phyloP scores from a whole-genome alignment of 2,329 filamentous ascomycete genomes.

The Dothiorella sarmentorum region DNA sequence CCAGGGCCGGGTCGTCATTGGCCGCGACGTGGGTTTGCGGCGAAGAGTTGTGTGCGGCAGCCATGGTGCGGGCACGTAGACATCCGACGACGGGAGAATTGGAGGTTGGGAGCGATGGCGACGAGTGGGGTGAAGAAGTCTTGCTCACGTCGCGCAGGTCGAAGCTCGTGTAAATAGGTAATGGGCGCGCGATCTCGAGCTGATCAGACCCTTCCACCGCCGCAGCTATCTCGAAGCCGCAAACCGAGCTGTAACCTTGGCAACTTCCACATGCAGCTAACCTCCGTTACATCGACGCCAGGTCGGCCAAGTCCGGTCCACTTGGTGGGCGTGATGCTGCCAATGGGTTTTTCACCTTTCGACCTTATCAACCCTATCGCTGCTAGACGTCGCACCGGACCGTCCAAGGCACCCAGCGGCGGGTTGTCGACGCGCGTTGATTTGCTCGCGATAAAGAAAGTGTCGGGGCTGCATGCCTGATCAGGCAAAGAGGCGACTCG shows the following conservation, averaged over 20 bases:
- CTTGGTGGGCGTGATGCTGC: background rate
- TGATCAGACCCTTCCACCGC: background rate
- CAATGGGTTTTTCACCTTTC: background rate
- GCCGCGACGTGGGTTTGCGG: slow-evolving; percentile 31
- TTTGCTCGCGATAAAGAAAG: slow-evolving; percentile 14
- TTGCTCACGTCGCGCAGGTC: background rate
- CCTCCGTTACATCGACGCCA: slow-evolving; percentile 6
- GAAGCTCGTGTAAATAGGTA: slow-evolving; percentile 5
- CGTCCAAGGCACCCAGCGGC: background rate
- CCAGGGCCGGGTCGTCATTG: slow-evolving; percentile 38
- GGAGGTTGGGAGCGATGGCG: background rate
- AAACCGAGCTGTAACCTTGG: slow-evolving; percentile 1
- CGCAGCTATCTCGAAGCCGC: slow-evolving; percentile 8
- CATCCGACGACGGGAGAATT: background rate
- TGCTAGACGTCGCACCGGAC: background rate
- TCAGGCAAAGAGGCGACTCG: background rate
- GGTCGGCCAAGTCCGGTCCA: slow-evolving; percentile 3
- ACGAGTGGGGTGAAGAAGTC: background rate
- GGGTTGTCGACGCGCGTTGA: background rate
- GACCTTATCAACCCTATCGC: slow-evolving; percentile 11
- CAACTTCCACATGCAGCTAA: slow-evolving; percentile 15
- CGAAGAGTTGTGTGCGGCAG: slow-evolving; percentile 31
- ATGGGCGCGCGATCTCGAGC: slow-evolving; percentile 4
- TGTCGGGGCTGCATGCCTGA: slow-evolving; percentile 4
- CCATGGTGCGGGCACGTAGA: slow-evolving; percentile 2